Conservation (phyloP, 2,329 filamentous ascomycete genomes). For the Amesomyces nigricolor region DNA sequence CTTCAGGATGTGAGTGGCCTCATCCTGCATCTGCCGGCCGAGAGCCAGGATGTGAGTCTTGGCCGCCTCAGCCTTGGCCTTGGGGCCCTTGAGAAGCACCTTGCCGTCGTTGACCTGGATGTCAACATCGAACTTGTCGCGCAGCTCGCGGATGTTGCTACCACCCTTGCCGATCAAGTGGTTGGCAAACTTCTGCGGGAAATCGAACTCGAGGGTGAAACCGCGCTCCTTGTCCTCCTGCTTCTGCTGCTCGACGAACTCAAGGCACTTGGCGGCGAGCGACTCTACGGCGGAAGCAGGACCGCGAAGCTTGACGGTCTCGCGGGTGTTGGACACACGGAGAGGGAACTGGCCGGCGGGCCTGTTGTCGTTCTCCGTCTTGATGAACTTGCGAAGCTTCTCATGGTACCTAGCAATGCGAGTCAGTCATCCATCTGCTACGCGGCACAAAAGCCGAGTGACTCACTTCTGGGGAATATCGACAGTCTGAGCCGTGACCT, state of each 20-base stretch:
- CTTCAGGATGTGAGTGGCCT: slow-evolving; percentile 80
- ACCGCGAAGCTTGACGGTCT: slow-evolving; percentile 67
- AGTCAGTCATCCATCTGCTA: slow-evolving; percentile 26
- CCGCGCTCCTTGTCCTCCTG: slow-evolving; percentile 91
- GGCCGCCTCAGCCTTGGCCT: slow-evolving; percentile 85
- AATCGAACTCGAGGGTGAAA: slow-evolving; percentile 81
- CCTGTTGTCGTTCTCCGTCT: slow-evolving; percentile 56
- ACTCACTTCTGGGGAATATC: slow-evolving; percentile 55
- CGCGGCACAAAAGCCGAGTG: not conserved
- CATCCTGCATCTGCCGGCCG: slow-evolving; percentile 80
- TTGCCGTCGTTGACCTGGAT: slow-evolving; percentile 91
- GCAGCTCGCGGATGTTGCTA: slow-evolving; percentile 59
- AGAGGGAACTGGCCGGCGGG: slow-evolving; percentile 54
- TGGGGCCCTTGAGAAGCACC: slow-evolving; percentile 91
- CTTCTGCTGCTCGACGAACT: slow-evolving; percentile 82
- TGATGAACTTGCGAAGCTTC: slow-evolving; percentile 57
- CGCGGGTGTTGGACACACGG: slow-evolving; percentile 53
- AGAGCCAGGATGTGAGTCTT: slow-evolving; percentile 75
- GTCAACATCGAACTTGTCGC: slow-evolving; percentile 63
- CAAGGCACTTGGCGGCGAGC: slow-evolving; percentile 65
- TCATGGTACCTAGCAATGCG: slow-evolving; percentile 49
- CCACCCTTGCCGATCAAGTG: slow-evolving; percentile 68
- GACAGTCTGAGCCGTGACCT: slow-evolving; percentile 44
- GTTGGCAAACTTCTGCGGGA: slow-evolving; percentile 91
- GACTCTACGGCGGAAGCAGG: slow-evolving; percentile 66